Percentiles rank a stretch among this genome's conserved stretches.
Evolutionary conservation across 768 basidiomycete genomes (phyloP).

Genomic region (Mycena kentingensis): DNA sequence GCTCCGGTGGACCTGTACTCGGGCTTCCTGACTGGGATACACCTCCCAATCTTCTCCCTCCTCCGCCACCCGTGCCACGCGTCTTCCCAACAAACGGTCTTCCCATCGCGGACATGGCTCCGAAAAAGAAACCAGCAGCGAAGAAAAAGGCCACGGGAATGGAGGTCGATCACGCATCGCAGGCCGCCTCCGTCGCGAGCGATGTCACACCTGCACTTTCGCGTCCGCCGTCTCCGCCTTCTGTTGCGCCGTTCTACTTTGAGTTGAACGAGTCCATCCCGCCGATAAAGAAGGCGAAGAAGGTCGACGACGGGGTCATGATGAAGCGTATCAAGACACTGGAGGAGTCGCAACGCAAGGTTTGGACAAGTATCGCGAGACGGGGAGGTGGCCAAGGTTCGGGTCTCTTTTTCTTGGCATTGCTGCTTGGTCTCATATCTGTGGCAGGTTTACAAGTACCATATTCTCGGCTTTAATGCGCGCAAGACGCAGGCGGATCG

Average conservation of each 20-base stretch:
- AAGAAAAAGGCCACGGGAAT: constrained; percentile 66
- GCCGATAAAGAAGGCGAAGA: constrained; percentile 74
- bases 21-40: constrained; percentile 41
- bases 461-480: constrained; percentile 63
- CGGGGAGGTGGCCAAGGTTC: constrained; percentile 83
- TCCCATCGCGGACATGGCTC: constrained; percentile 49
- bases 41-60: constrained; percentile 33
- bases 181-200: constrained; percentile 61
- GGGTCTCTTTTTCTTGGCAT: constrained; percentile 4
- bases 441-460: constrained; percentile 77
- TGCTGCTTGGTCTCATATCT: neutral
- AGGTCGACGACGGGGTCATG: constrained; percentile 71
- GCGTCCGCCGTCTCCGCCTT: constrained; percentile 67
- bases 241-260: constrained; percentile 60
- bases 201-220: constrained; percentile 73
- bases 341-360: constrained; percentile 84
- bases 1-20: constrained; percentile 19
- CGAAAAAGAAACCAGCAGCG: constrained; percentile 56
- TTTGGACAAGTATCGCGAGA: constrained; percentile 87
- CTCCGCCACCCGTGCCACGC: constrained; percentile 47
- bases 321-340: constrained; percentile 73
- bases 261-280: constrained; percentile 72
- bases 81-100: constrained; percentile 41
- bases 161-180: constrained; percentile 49
- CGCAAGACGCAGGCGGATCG: constrained; percentile 73